These are phyloP conservation scores for Candida anglica DNA, from an alignment of 805 yeast genomes.

Conservation along the genomic window DNA sequence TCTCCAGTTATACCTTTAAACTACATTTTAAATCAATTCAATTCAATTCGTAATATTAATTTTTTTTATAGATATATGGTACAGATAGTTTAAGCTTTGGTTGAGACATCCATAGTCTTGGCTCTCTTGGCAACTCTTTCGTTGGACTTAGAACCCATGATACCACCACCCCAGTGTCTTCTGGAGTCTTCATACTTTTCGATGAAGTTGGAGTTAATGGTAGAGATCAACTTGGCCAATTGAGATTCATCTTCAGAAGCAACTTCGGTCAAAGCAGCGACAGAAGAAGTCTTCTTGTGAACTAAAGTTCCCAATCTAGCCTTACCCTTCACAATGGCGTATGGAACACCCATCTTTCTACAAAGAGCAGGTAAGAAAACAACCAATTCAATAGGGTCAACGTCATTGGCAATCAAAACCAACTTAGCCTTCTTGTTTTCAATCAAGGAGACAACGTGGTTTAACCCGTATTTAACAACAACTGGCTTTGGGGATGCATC, in stretches of 20 bases:
- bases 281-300: slow-evolving; percentile 96
- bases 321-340: slow-evolving; percentile 42
- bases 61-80: slow-evolving; percentile 1
- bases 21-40: no score
- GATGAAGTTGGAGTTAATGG: slow-evolving; percentile 88
- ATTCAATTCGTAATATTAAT: not conserved
- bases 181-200: slow-evolving; percentile 94
- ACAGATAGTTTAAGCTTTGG: not conserved
- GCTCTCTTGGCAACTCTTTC: slow-evolving; percentile 79
- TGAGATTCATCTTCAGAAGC: slow-evolving; percentile 91
- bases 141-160: slow-evolving; percentile 91
- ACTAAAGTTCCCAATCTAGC: slow-evolving; percentile 55
- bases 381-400: slow-evolving; percentile 98
- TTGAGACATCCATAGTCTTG: slow-evolving; percentile 40
- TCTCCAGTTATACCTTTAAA: no score
- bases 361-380: slow-evolving; percentile 97
- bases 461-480: slow-evolving; percentile 96
- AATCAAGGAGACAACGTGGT: slow-evolving; percentile 95
- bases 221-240: slow-evolving; percentile 86
- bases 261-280: slow-evolving; percentile 96
- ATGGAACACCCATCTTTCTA: slow-evolving; percentile 98
- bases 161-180: slow-evolving; percentile 99
- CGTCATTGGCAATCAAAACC: slow-evolving; percentile 97
- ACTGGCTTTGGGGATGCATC: slow-evolving; percentile 97
- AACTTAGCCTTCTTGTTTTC: slow-evolving; percentile 99